These are phyloP conservation scores for Pleomassaria siparia DNA, from an alignment of 2,329 filamentous ascomycete genomes.

Conservation along the genomic window DNA sequence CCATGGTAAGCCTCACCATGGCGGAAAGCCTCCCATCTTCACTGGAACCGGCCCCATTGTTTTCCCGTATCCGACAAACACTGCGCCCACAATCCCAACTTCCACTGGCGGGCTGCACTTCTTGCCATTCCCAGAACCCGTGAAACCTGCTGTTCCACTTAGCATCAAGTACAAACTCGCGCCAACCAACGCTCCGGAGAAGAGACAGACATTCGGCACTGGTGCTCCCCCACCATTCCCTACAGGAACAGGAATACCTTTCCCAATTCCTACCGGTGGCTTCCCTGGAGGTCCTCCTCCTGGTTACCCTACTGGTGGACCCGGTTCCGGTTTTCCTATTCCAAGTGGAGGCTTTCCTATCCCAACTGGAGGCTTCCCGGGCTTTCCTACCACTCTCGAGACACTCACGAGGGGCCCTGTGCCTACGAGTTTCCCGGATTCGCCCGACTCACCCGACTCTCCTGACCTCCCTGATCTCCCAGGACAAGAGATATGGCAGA, in stretches of 20 bases:
- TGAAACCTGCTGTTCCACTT: background rate
- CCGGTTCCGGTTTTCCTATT: background rate
- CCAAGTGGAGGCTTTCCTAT: conserved; percentile 3
- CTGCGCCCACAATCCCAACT: background rate
- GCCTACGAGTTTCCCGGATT: background rate
- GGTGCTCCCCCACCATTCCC: background rate
- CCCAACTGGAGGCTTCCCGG: conserved; percentile 3
- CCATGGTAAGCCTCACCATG: background rate
- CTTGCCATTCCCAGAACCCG: background rate
- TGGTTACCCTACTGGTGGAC: no score
- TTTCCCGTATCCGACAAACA: conserved; percentile 1
- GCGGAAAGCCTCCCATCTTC: background rate
- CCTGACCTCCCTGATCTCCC: background rate
- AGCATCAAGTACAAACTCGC: background rate
- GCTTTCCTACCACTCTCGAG: background rate
- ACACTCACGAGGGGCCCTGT: background rate
- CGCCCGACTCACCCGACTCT: background rate
- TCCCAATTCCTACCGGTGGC: conserved; percentile 1
- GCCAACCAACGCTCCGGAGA: background rate
- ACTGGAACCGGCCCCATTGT: conserved; percentile 4
- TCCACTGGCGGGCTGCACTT: background rate
- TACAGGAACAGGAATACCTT: background rate
- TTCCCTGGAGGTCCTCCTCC: conserved; percentile 1
- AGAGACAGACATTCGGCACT: background rate
- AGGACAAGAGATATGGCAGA: background rate